Conservation (phyloP, 192 early-diverging fungal genomes). For the Coemansia aciculifera region DNA sequence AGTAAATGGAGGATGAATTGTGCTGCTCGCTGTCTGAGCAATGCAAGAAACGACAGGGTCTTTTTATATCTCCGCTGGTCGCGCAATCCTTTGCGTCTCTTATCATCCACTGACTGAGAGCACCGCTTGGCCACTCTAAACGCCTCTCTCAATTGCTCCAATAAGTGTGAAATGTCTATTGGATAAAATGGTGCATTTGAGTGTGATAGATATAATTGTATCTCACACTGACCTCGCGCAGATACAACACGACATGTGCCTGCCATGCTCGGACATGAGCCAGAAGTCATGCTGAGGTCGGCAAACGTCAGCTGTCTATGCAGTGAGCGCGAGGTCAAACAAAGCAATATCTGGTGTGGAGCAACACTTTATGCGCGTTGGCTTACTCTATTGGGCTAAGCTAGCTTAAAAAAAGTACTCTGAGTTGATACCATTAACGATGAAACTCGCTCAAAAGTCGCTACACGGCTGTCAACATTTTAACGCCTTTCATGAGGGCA, state of each 20-base stretch:
- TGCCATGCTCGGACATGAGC: constrained; percentile 1
- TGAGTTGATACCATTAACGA: neutral
- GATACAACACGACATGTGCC: neutral
- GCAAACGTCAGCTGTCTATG: neutral
- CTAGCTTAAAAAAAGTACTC: neutral
- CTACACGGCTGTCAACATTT: neutral
- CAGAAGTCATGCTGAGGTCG: constrained; percentile 1
- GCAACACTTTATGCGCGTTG: neutral
- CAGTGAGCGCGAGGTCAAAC: neutral
- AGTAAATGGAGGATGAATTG: no score
- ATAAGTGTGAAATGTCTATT: neutral
- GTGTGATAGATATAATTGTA: constrained; percentile 4
- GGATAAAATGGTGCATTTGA: neutral
- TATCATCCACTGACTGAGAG: neutral
- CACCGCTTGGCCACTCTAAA: neutral
- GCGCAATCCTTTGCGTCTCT: neutral
- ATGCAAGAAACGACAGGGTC: neutral
- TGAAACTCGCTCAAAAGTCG: neutral
- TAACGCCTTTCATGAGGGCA: neutral
- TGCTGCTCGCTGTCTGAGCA: neutral
- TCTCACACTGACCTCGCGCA: neutral
- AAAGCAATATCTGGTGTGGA: neutral
- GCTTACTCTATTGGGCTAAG: neutral
- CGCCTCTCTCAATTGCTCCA: neutral
- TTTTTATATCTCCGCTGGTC: neutral